A percentile compares a stretch with the other conserved stretches of the same genome.
Evolutionary conservation across 495 filamentous ascomycete genomes (phyloP).

Genomic region (Xylaria palmicola): DNA sequence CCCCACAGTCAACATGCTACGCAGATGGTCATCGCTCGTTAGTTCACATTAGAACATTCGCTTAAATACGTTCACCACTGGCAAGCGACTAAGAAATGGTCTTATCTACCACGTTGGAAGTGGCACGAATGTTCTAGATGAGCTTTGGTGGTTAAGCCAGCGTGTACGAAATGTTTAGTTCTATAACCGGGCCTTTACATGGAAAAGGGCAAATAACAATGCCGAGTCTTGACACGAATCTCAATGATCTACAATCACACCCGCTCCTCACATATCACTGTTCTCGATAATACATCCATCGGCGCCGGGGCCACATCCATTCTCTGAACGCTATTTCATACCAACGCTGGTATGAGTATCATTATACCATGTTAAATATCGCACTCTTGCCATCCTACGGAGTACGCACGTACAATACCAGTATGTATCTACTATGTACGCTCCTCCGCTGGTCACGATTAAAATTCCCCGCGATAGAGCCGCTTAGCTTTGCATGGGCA

Average conservation of each 20-base stretch:
- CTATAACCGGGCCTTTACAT: neutral
- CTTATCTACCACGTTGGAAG: neutral
- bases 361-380: too few species aligned
- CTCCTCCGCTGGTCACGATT: neutral
- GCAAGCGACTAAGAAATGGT: neutral
- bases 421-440: constrained; percentile 10
- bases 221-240: neutral
- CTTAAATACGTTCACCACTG: neutral
- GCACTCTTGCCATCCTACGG: neutral
- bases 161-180: neutral
- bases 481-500: constrained; percentile 28
- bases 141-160: neutral
- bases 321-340: too few species aligned
- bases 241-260: neutral
- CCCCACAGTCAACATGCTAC: neutral
- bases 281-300: too few species aligned
- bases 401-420: constrained; percentile 12
- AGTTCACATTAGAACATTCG: neutral
- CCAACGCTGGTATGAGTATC: too few species aligned
- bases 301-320: too few species aligned
- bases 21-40: neutral
- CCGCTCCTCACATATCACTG: neutral
- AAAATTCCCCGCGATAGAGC: constrained; percentile 37
- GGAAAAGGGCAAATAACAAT: neutral
- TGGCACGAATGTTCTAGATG: neutral